Evolutionary conservation across 2,329 filamentous ascomycete species (phyloP).

Genomic region (Rutstroemia sp.): DNA sequence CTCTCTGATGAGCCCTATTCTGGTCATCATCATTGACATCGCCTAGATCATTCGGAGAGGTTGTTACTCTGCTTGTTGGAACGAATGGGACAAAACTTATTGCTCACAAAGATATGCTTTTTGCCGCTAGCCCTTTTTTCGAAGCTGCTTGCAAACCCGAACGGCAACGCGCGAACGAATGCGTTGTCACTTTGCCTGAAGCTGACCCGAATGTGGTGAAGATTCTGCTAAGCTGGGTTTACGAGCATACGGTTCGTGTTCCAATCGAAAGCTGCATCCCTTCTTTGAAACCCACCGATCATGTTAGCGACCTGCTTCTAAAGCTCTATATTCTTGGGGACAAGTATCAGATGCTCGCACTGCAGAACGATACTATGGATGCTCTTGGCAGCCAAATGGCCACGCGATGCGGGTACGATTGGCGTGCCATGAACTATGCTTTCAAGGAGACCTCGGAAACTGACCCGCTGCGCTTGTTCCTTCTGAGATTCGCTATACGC

Average conservation of each 20-base stretch:
- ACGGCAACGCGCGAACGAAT: constrained; percentile 2
- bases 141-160: constrained; percentile 10
- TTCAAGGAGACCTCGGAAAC: no score
- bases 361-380: not conserved
- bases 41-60: not conserved
- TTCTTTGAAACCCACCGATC: no score
- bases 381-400: no score
- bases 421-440: no score
- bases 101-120: constrained; percentile 13
- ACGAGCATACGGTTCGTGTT: not conserved
- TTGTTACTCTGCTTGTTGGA: constrained; percentile 8
- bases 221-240: not conserved
- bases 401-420: no score
- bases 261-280: no score
- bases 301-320: not conserved
- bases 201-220: not conserved
- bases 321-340: not conserved
- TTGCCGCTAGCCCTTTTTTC: constrained; percentile 10
- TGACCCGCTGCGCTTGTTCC: no score
- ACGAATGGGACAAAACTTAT: not conserved
- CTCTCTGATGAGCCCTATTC: not conserved
- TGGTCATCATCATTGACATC: not conserved
- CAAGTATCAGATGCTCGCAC: not conserved
- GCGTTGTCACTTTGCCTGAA: constrained; percentile 2
- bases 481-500: no score